Evolutionary conservation across 2,329 filamentous ascomycete species (phyloP), one percentile per base, ranked within the genome.

Genomic region (Diplodia seriata): DNA sequence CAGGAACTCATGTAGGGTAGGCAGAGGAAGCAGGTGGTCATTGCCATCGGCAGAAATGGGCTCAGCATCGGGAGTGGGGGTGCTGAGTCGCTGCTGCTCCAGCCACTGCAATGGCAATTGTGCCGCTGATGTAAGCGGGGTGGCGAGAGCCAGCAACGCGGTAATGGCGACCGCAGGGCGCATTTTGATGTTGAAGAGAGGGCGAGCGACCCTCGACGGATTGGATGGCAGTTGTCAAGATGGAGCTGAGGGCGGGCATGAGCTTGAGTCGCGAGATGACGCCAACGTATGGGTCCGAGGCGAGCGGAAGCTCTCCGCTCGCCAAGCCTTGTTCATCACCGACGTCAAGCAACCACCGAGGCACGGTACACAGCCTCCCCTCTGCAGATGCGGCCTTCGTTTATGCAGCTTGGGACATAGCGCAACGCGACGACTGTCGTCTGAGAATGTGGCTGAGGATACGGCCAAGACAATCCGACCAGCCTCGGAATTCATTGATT

Each of bases 1-100:
- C 53, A 97, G 84, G 0, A 97, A 85, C 69, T 83, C 80, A 68
- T 77, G 66, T 4, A 68, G 59, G 14, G 66, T 57, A n/a, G 50
- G 57, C 8, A 68, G 26, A 7, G 66, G 66, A 4, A 68, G 51
- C 18, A 68, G 26, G 31, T 68, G 66, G 50, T 31, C 56, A 12
- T 57, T 43, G n/a, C 20, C 33, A 12, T 40, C 11, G 7, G 38
- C 11, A 43, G 62, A 20, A 33, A 47, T 23, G 31, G 20, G 20
- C 7, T 65, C 23, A 15, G 26, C 50, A 31, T 47, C 59, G 43
- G 59, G 47, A 63, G 59, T 63, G 59, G 59, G 59, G 59, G 47
- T 26, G 59, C 14, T 51, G 26, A 26, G 29, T 15, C 50, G 57
- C 14, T 62, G 57, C 20, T 62, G 57, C 43, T 63, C 43, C 47